Percentiles rank a stretch among this genome's conserved stretches.
These are phyloP conservation scores for Eragrostis tef DNA, from an alignment of 202 grass and related monocot species.

Conservation along the genomic window DNA sequence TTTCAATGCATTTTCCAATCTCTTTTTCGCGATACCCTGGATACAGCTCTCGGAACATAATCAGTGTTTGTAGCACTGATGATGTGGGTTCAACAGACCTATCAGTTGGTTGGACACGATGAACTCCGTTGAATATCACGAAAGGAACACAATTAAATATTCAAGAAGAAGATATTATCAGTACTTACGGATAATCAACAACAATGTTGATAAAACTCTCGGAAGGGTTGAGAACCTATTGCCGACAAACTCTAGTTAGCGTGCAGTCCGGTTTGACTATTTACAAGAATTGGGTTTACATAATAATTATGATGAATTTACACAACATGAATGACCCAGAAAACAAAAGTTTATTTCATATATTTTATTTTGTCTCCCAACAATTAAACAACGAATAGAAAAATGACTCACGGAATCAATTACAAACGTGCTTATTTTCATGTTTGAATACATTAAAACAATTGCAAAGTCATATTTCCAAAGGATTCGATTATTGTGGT, in stretches of 20 bases:
- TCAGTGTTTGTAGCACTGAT: constrained; percentile 34
- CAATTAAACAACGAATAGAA: not conserved
- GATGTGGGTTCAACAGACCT: constrained; percentile 49
- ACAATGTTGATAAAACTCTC: constrained; percentile 49
- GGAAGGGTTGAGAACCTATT: constrained; percentile 53
- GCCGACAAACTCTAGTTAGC: not conserved
- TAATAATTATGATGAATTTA: not conserved
- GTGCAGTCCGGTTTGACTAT: too few species aligned
- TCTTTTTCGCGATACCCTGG: constrained; percentile 32
- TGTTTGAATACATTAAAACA: not conserved
- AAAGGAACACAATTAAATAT: not conserved
- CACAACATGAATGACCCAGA: not conserved
- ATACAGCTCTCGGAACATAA: constrained; percentile 38
- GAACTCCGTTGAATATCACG: not conserved
- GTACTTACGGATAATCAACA: constrained; percentile 48
- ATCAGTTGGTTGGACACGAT: not conserved
- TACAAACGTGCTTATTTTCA: not conserved
- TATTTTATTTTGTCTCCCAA: not conserved
- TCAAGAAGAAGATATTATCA: not conserved
- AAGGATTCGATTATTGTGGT: not conserved
- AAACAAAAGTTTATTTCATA: not conserved
- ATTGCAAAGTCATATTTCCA: not conserved
- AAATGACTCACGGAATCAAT: not conserved
- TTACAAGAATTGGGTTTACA: not conserved
- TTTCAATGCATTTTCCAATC: constrained; percentile 37